Conservation (phyloP, 805 yeast species). For the Hanseniaspora thailandica region DNA sequence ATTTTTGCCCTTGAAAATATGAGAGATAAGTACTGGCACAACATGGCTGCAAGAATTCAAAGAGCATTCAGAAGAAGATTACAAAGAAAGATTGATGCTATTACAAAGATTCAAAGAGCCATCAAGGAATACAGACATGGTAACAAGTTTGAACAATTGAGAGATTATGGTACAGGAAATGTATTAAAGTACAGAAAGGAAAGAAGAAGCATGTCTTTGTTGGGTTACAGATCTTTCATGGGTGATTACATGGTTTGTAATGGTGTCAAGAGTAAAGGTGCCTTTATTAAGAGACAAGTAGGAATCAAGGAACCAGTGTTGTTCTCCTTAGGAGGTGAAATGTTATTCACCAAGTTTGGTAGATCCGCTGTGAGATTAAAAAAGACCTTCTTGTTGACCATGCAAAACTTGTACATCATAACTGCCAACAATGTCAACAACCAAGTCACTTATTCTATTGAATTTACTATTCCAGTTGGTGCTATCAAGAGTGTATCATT, state of each 20-base stretch:
- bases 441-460: slow-evolving; percentile 48
- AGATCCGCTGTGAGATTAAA: slow-evolving; percentile 73
- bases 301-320: slow-evolving; percentile 60
- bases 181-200: slow-evolving; percentile 67
- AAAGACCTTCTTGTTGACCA: slow-evolving; percentile 61
- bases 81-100: slow-evolving; percentile 75
- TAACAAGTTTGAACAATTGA: slow-evolving; percentile 66
- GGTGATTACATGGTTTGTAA: slow-evolving; percentile 92
- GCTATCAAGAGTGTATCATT: slow-evolving; percentile 53
- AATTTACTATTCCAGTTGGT: slow-evolving; percentile 48
- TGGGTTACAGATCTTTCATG: slow-evolving; percentile 79
- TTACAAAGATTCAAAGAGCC: slow-evolving; percentile 64
- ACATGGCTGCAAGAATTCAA: slow-evolving; percentile 95
- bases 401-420: slow-evolving; percentile 49
- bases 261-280: slow-evolving; percentile 63
- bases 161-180: slow-evolving; percentile 64
- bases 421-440: slow-evolving; percentile 60
- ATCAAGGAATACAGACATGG: slow-evolving; percentile 76
- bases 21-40: slow-evolving; percentile 96
- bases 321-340: slow-evolving; percentile 75
- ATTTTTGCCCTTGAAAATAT: slow-evolving; percentile 87
- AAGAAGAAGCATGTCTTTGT: slow-evolving; percentile 74
- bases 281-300: slow-evolving; percentile 54
- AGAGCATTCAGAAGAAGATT: slow-evolving; percentile 87
- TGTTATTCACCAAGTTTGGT: slow-evolving; percentile 76